Conservation (phyloP, 306 rosid species). For the Leucaena leucocephala region DNA sequence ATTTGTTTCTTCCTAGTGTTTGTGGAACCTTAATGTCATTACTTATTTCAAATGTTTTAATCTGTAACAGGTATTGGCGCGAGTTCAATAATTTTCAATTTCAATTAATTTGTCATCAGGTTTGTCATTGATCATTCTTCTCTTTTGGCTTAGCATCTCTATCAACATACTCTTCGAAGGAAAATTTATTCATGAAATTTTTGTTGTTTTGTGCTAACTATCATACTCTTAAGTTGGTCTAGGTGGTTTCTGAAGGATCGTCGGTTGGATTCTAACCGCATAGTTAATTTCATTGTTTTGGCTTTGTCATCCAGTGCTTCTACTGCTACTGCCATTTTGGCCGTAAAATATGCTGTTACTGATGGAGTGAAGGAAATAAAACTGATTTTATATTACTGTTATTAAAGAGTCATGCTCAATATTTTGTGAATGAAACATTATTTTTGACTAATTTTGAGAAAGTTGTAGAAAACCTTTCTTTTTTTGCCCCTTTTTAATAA, state of each 20-base stretch:
- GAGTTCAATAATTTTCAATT: constrained; percentile 94
- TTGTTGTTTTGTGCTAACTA: not conserved
- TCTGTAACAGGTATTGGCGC: constrained; percentile 87
- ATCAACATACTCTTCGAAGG: not conserved
- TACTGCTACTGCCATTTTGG: not conserved
- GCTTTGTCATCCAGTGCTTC: not conserved
- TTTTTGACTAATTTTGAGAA: constrained; percentile 12
- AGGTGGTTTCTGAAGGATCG: constrained; percentile 4
- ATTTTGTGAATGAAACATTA: not conserved
- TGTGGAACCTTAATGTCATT: constrained; percentile 34
- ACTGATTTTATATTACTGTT: constrained; percentile 3
- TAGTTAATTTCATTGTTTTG: constrained; percentile 3
- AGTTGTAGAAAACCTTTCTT: constrained; percentile 12
- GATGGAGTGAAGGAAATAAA: constrained; percentile 12
- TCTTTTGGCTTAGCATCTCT: constrained; percentile 1
- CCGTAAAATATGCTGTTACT: not conserved
- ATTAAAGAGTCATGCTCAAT: constrained; percentile 17
- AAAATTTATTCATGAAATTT: constrained; percentile 5
- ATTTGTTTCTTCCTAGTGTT: constrained; percentile 7
- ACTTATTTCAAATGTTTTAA: constrained; percentile 35
- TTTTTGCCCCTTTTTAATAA: not conserved
- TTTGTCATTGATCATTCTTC: constrained; percentile 36
- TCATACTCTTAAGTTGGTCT: constrained; percentile 13
- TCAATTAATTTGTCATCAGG: constrained; percentile 94
- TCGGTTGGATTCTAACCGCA: not conserved